Base-by-base conservation (phyloP, 495 filamentous ascomycete genomes). In the Tetracladium marchalianum region DNA sequence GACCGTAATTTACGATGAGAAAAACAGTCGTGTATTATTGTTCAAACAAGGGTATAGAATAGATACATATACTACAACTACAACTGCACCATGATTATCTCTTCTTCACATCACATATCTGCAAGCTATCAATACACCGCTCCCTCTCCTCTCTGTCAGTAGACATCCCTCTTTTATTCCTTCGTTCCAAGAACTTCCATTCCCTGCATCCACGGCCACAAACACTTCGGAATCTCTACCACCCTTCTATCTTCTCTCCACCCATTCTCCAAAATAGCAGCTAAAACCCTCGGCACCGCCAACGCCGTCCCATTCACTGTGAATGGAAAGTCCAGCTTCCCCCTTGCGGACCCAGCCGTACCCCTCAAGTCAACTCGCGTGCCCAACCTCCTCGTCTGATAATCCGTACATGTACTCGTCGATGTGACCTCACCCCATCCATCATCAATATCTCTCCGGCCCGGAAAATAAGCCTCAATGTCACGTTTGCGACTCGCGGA, bases 391-490 rank as follows among this genome's bases (percentile, higher is more conserved):
- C 92, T 72, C 16, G 76, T 81, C 70, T 98, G 92, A 64, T 97
- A 97, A 60, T 97, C 93, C 4, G 87, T 92, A 62, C 92, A 98
- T 47, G 90, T 83, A 43, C 85, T 90, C 11, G 87, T 80, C 43
- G 81, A 87, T 0, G 90, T 94, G 10, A 98, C 85, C 62, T 98
- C 92, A 27, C 92, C 92, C 84, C 87, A 98, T 11, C 88, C 90
- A 19, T 80, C 76, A 60, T 89, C 81, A 13, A 76, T 67, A 27
- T 73, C 68, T 41, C 75, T 71, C 1, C 92, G 74, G 13, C 84
- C 90, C 0, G 93, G 93, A 69, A 98, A 96, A 53, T 82, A 89
- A 4, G 84, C 88, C 63, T 98, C 92, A 38, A 97, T 95, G 57
- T 98, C 92, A 38, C 77, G 67, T 65, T 98, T 98, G 35, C 92